phyloP scores from a whole-genome alignment of 2,329 filamentous ascomycete genomes.

The Cercospora canescens region DNA sequence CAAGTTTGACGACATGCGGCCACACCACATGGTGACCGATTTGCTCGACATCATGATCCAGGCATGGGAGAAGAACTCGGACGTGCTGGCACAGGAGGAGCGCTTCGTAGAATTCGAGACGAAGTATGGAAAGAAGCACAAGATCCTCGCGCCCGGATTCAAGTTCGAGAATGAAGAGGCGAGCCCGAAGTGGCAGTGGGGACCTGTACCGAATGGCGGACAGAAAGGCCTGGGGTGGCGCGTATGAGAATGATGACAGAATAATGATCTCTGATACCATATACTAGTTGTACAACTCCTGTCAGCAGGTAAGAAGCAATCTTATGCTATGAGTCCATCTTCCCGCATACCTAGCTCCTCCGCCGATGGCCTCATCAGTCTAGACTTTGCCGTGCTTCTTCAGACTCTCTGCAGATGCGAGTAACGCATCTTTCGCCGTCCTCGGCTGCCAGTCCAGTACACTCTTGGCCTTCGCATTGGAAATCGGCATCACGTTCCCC shows the following conservation, averaged over 20 bases:
- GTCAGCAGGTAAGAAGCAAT: neutral
- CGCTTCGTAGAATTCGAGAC: conserved; percentile 26
- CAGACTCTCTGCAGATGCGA: neutral
- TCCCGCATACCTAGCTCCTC: neutral
- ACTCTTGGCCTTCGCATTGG: neutral
- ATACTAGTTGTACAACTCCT: neutral
- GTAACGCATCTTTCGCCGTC: neutral
- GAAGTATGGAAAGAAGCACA: conserved; percentile 29
- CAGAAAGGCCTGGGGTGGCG: conserved; percentile 12
- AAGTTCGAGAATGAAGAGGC: conserved; percentile 21
- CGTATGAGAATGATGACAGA: neutral
- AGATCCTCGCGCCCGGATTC: conserved; percentile 31
- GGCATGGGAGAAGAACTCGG: conserved; percentile 32
- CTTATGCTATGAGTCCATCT: neutral
- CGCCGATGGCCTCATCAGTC: neutral
- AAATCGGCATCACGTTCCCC: neutral
- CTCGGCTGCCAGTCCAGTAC: neutral
- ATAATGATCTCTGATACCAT: neutral
- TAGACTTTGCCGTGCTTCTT: neutral
- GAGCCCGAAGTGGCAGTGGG: conserved; percentile 16
- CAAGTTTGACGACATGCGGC: conserved; percentile 31
- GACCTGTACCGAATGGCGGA: conserved; percentile 24
- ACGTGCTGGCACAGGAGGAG: conserved; percentile 25
- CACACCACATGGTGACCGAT: conserved; percentile 34
- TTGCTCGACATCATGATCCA: conserved; percentile 32